phyloP scores from a whole-genome alignment of 1,284 basidiomycete species.

The Jaminaea rosea region DNA sequence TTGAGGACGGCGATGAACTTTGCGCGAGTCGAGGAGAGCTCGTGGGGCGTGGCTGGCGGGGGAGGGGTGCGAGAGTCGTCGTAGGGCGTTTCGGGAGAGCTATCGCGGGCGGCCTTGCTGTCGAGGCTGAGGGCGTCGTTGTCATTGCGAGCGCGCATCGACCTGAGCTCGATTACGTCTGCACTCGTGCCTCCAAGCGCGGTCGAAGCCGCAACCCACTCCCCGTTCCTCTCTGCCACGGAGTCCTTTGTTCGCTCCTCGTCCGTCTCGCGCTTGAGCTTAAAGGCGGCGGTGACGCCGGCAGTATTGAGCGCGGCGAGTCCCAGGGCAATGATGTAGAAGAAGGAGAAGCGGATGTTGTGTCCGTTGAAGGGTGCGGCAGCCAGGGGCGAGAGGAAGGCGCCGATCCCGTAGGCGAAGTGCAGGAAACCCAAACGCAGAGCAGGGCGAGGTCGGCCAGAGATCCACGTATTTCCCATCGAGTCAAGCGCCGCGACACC shows the following conservation, averaged over 20 bases:
- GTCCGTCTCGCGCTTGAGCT: constrained; percentile 12
- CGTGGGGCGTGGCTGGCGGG: not conserved
- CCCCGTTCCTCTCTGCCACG: not conserved
- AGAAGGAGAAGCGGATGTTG: constrained; percentile 18
- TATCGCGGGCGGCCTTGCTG: not conserved
- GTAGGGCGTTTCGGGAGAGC: not conserved
- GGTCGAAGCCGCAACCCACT: not conserved
- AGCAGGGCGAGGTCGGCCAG: constrained; percentile 15
- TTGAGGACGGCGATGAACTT: constrained; percentile 15
- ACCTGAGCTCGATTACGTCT: not conserved
- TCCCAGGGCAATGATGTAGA: constrained; percentile 18
- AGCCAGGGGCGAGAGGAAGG: constrained; percentile 22
- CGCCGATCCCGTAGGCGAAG: constrained; percentile 29
- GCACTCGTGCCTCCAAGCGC: not conserved
- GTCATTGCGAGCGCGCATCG: not conserved
- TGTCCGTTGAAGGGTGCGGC: constrained; percentile 17
- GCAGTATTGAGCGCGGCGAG: constrained; percentile 11
- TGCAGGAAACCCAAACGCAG: constrained; percentile 20
- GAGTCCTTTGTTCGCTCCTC: not conserved
- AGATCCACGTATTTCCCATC: constrained; percentile 21
- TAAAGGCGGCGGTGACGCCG: constrained; percentile 16
- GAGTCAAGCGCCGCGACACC: constrained; percentile 14
- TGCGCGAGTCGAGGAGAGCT: not conserved
- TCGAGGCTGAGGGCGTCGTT: not conserved
- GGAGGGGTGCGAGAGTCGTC: not conserved